Evolutionary conservation across 1,139 yeast genomes (phyloP).

Genomic region (Starmera stellimalicola): DNA sequence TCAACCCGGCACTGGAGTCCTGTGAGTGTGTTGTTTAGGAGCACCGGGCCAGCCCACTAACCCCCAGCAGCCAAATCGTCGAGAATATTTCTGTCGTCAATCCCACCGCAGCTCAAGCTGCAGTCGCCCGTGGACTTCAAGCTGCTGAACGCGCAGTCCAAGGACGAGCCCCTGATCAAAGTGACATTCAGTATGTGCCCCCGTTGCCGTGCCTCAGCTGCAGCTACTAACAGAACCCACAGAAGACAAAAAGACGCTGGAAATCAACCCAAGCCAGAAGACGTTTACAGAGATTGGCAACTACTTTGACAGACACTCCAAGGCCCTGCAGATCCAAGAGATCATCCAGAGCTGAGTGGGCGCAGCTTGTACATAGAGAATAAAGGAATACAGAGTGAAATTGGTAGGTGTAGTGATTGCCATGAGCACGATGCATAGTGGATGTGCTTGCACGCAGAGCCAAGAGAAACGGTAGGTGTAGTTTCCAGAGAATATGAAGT

Average conservation of each 20-base stretch:
- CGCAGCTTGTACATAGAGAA: neutral
- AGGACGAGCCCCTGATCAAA: constrained; percentile 47
- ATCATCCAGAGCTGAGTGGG: constrained; percentile 34
- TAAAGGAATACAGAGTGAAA: too few species aligned
- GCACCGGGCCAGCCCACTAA: constrained; percentile 6
- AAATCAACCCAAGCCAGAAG: constrained; percentile 53
- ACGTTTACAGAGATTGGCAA: constrained; percentile 46
- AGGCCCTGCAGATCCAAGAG: constrained; percentile 58
- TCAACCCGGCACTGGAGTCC: constrained; percentile 67
- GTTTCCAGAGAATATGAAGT: too few species aligned
- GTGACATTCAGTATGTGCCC: constrained; percentile 51
- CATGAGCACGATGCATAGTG: too few species aligned
- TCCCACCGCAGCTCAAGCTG: constrained; percentile 61
- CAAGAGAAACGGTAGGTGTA: too few species aligned
- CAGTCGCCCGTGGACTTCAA: constrained; percentile 45
- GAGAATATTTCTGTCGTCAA: constrained; percentile 66
- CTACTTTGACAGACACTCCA: constrained; percentile 59
- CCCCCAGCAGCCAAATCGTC: constrained; percentile 53
- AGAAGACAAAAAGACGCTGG: constrained; percentile 66
- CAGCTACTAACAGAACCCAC: neutral
- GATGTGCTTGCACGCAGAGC: too few species aligned
- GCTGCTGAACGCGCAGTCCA: constrained; percentile 36
- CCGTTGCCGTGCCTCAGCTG: neutral
- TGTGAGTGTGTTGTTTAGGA: constrained; percentile 26
- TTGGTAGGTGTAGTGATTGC: too few species aligned